Evolutionary conservation across 164 flowering plant genomes (phyloP).

Genomic region (Annona squamosa): DNA sequence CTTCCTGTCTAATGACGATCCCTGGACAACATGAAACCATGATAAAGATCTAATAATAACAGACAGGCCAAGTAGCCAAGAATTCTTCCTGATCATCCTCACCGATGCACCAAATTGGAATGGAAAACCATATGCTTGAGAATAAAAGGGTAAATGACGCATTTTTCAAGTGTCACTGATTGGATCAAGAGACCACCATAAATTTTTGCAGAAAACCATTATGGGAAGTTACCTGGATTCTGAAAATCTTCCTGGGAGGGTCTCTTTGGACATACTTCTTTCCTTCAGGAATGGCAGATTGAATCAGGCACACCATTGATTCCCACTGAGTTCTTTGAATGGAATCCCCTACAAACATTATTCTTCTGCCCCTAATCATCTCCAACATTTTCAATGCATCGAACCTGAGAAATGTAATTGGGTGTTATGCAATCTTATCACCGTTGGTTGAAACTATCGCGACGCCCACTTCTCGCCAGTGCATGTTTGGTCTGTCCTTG

Average conservation of each 20-base stretch:
- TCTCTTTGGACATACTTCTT: conserved; percentile 43
- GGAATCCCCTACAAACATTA: conserved; percentile 88
- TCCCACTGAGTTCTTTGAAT: conserved; percentile 92
- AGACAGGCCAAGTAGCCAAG: no score
- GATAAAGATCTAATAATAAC: no score
- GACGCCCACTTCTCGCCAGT: not conserved
- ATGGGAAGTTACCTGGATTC: conserved; percentile 44
- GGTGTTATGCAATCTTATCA: not conserved
- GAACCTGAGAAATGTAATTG: conserved; percentile 37
- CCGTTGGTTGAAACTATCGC: not conserved
- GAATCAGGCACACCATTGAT: conserved; percentile 72
- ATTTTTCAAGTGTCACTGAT: no score
- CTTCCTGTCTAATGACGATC: no score
- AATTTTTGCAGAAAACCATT: not conserved
- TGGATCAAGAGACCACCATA: no score
- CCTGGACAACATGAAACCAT: no score
- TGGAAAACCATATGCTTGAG: no score
- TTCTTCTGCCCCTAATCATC: conserved; percentile 66
- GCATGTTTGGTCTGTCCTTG: no score
- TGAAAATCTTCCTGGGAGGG: conserved; percentile 74
- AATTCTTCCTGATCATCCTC: no score
- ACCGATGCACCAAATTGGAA: no score
- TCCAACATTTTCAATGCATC: conserved; percentile 71
- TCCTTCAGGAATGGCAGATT: conserved; percentile 47
- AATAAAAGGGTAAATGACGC: no score